Evolutionary conservation across 2,329 filamentous ascomycete genomes (phyloP).

Genomic region (Escovopsis sp.): DNA sequence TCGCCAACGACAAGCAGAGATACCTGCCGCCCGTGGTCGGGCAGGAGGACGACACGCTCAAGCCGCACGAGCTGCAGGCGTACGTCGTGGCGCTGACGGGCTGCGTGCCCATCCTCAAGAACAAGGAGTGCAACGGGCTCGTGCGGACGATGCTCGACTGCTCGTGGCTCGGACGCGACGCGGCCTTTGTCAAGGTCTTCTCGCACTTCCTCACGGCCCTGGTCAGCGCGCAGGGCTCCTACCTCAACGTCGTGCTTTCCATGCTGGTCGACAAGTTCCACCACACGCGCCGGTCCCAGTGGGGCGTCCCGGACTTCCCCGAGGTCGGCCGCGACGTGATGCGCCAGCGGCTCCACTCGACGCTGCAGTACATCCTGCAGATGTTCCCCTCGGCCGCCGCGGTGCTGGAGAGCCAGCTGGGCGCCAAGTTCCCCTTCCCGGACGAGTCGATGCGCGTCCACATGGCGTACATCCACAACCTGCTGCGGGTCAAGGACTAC

Average conservation of each 20-base stretch:
- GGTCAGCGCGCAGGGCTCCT: constrained; percentile 69
- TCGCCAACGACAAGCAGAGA: constrained; percentile 33
- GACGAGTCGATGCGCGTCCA: constrained; percentile 67
- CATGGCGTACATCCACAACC: constrained; percentile 74
- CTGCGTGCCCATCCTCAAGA: constrained; percentile 43
- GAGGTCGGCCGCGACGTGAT: constrained; percentile 49
- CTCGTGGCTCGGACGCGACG: constrained; percentile 51
- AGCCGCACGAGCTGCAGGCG: constrained; percentile 40
- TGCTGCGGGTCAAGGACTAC: constrained; percentile 65
- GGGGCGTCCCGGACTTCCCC: constrained; percentile 37
- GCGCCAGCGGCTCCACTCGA: constrained; percentile 60
- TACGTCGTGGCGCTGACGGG: constrained; percentile 50
- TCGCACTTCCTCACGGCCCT: constrained; percentile 55
- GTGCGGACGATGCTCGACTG: constrained; percentile 44
- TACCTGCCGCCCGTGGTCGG: constrained; percentile 24
- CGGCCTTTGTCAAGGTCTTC: constrained; percentile 52
- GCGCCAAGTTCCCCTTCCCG: constrained; percentile 58
- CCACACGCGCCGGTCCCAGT: constrained; percentile 31
- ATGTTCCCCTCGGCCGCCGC: constrained; percentile 69
- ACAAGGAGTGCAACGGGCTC: constrained; percentile 43
- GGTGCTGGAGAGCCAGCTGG: constrained; percentile 52
- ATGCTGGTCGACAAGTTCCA: constrained; percentile 73
- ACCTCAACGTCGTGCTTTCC: constrained; percentile 57
- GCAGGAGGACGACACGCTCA: constrained; percentile 33
- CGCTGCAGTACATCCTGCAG: constrained; percentile 59